phyloP scores from a whole-genome alignment of 2,329 filamentous ascomycete genomes.

The Neonectria sp. region DNA sequence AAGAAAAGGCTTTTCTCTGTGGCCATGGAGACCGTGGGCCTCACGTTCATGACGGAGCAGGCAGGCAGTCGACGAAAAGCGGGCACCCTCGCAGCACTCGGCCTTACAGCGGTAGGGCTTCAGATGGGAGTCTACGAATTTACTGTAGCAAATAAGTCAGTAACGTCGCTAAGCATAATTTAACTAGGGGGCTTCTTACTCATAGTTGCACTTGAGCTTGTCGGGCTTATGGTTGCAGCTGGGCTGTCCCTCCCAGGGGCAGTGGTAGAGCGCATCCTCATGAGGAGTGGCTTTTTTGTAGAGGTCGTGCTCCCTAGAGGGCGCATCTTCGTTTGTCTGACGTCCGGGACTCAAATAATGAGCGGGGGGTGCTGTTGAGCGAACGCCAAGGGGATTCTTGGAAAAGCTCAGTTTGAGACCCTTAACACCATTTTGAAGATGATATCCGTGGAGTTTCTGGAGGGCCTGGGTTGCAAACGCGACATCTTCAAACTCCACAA shows the following conservation, averaged over 20 bases:
- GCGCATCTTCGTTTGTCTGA: slow-evolving; percentile 62
- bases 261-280: slow-evolving; percentile 90
- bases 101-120: slow-evolving; percentile 97
- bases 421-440: too few relatives aligned
- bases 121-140: slow-evolving; percentile 96
- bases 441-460: too few relatives aligned
- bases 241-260: slow-evolving; percentile 82
- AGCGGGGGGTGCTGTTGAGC: too few relatives aligned
- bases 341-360: too few relatives aligned
- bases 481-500: too few relatives aligned
- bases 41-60: slow-evolving; percentile 95
- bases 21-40: slow-evolving; percentile 95
- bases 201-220: slow-evolving; percentile 99
- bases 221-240: slow-evolving; percentile 91
- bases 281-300: slow-evolving; percentile 78
- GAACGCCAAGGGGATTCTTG: too few relatives aligned
- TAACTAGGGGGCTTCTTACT: slow-evolving; percentile 73
- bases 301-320: slow-evolving; percentile 76
- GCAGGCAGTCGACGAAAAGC: slow-evolving; percentile 96
- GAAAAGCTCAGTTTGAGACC: too few relatives aligned
- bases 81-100: slow-evolving; percentile 84
- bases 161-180: too few relatives aligned
- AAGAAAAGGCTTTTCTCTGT: slow-evolving; percentile 91
- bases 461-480: too few relatives aligned
- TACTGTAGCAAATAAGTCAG: slow-evolving; percentile 68